Evolutionary conservation across 768 basidiomycete genomes (phyloP).

Genomic region (Termitomyces sp.): DNA sequence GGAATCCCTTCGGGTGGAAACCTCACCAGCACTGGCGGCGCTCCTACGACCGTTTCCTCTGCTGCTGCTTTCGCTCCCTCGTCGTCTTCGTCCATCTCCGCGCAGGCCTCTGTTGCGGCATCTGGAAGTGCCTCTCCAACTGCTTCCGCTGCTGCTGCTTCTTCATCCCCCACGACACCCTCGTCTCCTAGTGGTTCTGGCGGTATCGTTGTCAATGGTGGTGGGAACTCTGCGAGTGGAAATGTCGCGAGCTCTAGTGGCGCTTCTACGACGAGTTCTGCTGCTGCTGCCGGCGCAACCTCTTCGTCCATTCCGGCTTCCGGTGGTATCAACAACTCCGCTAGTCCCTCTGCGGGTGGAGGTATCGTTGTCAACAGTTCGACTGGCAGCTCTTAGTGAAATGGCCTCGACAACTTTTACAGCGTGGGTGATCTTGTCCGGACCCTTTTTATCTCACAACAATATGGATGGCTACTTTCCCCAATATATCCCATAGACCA

Average conservation of each 20-base stretch:
- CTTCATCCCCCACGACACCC: neutral
- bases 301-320: slow-evolving; percentile 9
- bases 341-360: slow-evolving; percentile 35
- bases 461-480: slow-evolving; percentile 1
- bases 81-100: slow-evolving; percentile 1
- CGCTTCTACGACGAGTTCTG: neutral
- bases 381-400: neutral
- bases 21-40: neutral
- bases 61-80: neutral
- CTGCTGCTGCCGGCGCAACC: neutral
- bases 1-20: neutral
- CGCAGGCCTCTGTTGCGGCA: neutral
- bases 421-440: neutral
- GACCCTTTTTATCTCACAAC: neutral
- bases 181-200: neutral
- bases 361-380: slow-evolving; percentile 26
- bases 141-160: slow-evolving; percentile 14
- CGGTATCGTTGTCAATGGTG: slow-evolving; percentile 28
- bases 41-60: neutral
- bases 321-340: neutral
- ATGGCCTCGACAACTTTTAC: slow-evolving; percentile 28
- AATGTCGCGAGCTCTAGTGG: slow-evolving; percentile 3
- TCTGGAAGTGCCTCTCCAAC: neutral
- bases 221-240: slow-evolving; percentile 24
- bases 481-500: neutral